Evolutionary conservation across 2,329 filamentous ascomycete species (phyloP), one percentile per base, ranked within the genome.

Genomic region (Colletotrichum sansevieriae): DNA sequence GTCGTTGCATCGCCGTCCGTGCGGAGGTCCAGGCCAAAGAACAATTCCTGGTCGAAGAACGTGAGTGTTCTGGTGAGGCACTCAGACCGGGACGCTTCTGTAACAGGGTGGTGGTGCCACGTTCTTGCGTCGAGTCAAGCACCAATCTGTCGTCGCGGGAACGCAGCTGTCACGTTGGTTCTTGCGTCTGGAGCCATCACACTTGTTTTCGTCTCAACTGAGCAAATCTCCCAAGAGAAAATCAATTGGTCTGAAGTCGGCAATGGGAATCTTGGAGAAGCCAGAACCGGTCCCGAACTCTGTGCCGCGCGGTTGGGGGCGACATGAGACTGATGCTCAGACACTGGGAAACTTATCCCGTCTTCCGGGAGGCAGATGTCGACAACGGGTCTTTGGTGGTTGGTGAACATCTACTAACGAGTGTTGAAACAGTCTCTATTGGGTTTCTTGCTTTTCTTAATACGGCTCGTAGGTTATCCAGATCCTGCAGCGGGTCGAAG

Each of bases 1-100:
- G 18, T 54, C 22, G 39, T 59, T 41, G 65, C 39, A 55, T 52
- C 54, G 33, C 2, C 35, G 39, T 35, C 52, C n/a, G 54, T 65
- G 65, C 61, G 13, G 33, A 11, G 6, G 3, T 11, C 39, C 12
- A n/a, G n/a, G 9, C 35, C 10, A 15, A 63, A 47, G 10, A 51
- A 22, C 22, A 46, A 55, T n/a, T 22, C 25, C 12, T 12, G 3
- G 29, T 35, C 11, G 46, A 37, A 22, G 37, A 51, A 41, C n/a
- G 44, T 12, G 37, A 18, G 37, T 65, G 44, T 35, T 39, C 18
- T 35, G 37, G 61, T 52, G 44, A 57, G 33, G 65, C 44, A 59
- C 60, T 54, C 54, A 46, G 61, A 56, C 65, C 47, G 47, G 56
- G 65, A n/a, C 47, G 61, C 18, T 29, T 68, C 44, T 68, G 65